Evolutionary conservation across 1,284 basidiomycete genomes (phyloP).

Genomic region (Sporisorium graminicola): DNA sequence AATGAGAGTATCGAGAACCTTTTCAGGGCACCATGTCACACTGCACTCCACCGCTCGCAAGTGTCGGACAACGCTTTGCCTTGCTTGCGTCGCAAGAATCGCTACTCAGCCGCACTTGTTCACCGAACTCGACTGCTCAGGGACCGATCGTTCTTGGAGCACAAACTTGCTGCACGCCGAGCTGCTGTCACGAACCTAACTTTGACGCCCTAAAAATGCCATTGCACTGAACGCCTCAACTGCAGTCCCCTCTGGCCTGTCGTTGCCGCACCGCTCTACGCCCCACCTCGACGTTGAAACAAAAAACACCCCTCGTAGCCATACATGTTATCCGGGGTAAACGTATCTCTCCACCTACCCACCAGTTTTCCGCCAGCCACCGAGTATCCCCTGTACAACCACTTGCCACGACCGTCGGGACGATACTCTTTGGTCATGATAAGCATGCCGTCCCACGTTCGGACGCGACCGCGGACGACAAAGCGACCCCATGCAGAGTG

Average conservation of each 20-base stretch:
- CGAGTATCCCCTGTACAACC: conserved; percentile 73
- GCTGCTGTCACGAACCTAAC: not conserved
- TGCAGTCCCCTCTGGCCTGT: too few relatives aligned
- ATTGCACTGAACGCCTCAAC: not conserved
- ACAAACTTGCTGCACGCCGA: not conserved
- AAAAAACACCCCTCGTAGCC: conserved; percentile 68
- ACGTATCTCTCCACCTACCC: conserved; percentile 71
- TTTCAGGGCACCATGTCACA: too few relatives aligned
- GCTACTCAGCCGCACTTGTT: too few relatives aligned
- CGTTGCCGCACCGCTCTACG: not conserved
- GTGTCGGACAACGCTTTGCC: too few relatives aligned
- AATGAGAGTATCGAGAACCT: too few relatives aligned
- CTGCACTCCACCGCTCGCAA: too few relatives aligned
- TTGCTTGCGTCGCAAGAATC: too few relatives aligned
- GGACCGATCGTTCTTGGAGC: not conserved
- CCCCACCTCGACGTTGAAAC: conserved; percentile 35
- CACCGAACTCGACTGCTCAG: too few relatives aligned
- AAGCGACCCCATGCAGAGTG: conserved; percentile 74
- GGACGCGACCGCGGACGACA: conserved; percentile 72
- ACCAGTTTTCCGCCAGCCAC: conserved; percentile 62
- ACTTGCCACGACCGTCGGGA: conserved; percentile 72
- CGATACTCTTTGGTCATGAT: conserved; percentile 73
- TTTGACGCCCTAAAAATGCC: not conserved
- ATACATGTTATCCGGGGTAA: conserved; percentile 68
- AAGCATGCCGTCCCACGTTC: conserved; percentile 73